Evolutionary conservation across 805 yeast species (phyloP).

Genomic region (Starmera dryadoides): DNA sequence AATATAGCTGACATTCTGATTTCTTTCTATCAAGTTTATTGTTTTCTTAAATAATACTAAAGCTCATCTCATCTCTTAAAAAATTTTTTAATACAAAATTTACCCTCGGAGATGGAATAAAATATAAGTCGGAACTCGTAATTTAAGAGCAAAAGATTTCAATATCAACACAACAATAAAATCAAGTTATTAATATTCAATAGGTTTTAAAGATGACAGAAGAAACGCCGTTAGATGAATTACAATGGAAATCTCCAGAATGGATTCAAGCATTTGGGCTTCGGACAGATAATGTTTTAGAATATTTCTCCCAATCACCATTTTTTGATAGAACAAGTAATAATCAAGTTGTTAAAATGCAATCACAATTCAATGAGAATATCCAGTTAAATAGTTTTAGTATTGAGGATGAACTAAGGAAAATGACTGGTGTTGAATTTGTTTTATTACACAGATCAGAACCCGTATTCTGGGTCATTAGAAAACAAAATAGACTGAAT

Average conservation of each 20-base stretch:
- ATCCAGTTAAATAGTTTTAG: conserved; percentile 24
- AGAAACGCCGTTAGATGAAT: conserved; percentile 58
- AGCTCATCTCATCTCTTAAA: too few relatives aligned
- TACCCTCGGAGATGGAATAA: too few relatives aligned
- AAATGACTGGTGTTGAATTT: conserved; percentile 84
- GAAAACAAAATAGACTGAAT: conserved; percentile 66
- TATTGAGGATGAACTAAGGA: conserved; percentile 51
- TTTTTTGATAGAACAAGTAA: conserved; percentile 91
- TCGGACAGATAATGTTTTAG: conserved; percentile 83
- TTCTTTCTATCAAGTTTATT: too few relatives aligned
- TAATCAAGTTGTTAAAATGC: conserved; percentile 94
- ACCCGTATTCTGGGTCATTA: conserved; percentile 88
- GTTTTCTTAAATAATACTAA: too few relatives aligned
- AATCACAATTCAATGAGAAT: conserved; percentile 69
- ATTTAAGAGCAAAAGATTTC: too few relatives aligned
- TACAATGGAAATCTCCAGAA: conserved; percentile 97
- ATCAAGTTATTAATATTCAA: too few relatives aligned
- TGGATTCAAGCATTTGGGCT: conserved; percentile 91
- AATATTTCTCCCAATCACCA: conserved; percentile 90
- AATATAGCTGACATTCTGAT: conserved; percentile 77
- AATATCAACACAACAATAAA: too few relatives aligned
- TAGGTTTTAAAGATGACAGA: conserved; percentile 13
- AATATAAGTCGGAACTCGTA: too few relatives aligned
- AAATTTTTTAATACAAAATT: too few relatives aligned
- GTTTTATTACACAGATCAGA: conserved; percentile 68